Evolutionary conservation across 2,329 filamentous ascomycete genomes (phyloP), one percentile per base, ranked within the genome.

Genomic region (Cryphonectria nitschkei): DNA sequence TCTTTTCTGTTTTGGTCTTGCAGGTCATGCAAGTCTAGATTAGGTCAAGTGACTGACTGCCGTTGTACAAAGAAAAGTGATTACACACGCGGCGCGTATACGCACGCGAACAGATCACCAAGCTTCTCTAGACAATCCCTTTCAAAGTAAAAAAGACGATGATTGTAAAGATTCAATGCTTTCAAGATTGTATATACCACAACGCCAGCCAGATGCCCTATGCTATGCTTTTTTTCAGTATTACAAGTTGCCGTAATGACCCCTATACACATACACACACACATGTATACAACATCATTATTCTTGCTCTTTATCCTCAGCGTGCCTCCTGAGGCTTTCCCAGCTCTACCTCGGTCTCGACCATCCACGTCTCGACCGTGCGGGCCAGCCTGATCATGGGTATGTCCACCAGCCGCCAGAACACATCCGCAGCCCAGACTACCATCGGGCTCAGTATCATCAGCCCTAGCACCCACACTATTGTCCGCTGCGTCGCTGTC

Each of bases 351-450:
- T 69, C 69, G 61, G 43, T 60, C 22, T 73, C 70, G n/a, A 69
- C 46, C 66, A 73, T 52, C 34, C 64, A 65, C 32, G 52, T 71
- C 69, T 81, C 79, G 32, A 80, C 37, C 65, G 71, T 76, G 60
- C 76, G 75, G 6, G 77, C 79, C 54, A 78, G 52, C 19, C 46
- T 72, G 58, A 80, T 76, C 62, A 80, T 75, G 14, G 76, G 78
- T 80, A 76, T 84, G 82, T 90, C 89, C 7, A 90, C 81, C 1
- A 79, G 78, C 39, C 87, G 82, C 86, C 87, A 89, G 75, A 89
- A 90, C 3, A 90, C 70, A 77, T 90, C 88, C 1, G 86, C 85
- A 6, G 83, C 81, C 83, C 87, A 90, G 7, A 90, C 80, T 0
- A 85, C 80, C 1, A 81, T 70, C 3, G 80, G 75, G 5, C 76